These are phyloP conservation scores for Fraxinus ornus DNA, from an alignment of 305 asterid species.

Conservation along the genomic window DNA sequence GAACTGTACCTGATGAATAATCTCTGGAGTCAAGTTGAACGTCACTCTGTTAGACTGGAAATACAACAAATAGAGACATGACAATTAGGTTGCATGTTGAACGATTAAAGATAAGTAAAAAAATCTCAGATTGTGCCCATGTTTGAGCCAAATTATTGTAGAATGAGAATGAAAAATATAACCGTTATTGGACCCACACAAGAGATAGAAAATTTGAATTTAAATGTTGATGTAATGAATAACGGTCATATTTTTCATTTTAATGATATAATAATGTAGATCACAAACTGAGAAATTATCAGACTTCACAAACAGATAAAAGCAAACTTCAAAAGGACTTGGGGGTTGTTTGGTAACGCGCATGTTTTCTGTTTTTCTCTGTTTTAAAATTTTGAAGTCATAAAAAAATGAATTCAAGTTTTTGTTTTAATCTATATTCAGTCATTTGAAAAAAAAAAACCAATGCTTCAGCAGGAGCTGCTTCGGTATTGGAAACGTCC, in stretches of 20 bases:
- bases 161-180: no score
- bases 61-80: conserved; percentile 31
- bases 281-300: conserved; percentile 4
- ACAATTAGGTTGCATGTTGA: conserved; percentile 24
- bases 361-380: conserved; percentile 2
- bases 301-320: conserved; percentile 8
- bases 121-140: not conserved
- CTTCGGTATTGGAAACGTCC: not conserved
- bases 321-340: conserved; percentile 13
- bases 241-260: no score
- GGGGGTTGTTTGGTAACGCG: not conserved
- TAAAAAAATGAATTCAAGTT: not conserved
- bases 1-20: conserved; percentile 82
- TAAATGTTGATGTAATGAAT: no score
- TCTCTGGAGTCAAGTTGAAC: conserved; percentile 93
- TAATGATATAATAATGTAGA: no score
- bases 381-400: not conserved
- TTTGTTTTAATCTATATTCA: not conserved
- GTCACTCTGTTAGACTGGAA: conserved; percentile 91
- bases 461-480: not conserved
- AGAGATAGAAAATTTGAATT: no score
- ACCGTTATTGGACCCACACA: no score
- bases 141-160: no score
- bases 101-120: conserved; percentile 18
- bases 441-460: not conserved